These are phyloP conservation scores for Wickerhamomyces chambardii DNA, from an alignment of 805 yeast species.

Conservation along the genomic window DNA sequence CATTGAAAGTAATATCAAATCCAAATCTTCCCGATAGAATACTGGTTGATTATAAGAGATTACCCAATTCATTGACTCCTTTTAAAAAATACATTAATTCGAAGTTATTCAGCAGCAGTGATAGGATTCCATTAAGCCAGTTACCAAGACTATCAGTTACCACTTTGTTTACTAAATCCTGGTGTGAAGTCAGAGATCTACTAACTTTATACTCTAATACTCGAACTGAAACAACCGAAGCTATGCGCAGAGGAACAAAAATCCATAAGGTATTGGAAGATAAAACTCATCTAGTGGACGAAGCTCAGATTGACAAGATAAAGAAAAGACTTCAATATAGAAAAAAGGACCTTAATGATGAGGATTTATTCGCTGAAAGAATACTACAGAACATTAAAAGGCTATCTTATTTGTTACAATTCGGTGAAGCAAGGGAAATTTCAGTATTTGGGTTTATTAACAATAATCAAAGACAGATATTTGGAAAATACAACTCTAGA, in stretches of 20 bases:
- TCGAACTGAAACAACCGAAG: conserved; percentile 22
- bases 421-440: conserved; percentile 55
- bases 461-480: not conserved
- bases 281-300: conserved; percentile 29
- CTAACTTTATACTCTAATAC: conserved; percentile 43
- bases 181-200: conserved; percentile 61
- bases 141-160: conserved; percentile 48
- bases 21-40: not conserved
- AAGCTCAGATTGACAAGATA: conserved; percentile 6
- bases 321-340: conserved; percentile 8
- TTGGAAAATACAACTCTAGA: conserved; percentile 1
- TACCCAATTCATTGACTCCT: not conserved
- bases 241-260: conserved; percentile 36
- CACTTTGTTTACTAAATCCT: conserved; percentile 41
- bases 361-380: conserved; percentile 8
- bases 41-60: not conserved
- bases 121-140: conserved; percentile 1
- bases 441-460: conserved; percentile 27
- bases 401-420: conserved; percentile 28
- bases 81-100: too few species aligned
- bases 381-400: conserved; percentile 26
- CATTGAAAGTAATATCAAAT: too few species aligned
- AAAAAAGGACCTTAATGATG: conserved; percentile 11
- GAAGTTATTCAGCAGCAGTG: not conserved
- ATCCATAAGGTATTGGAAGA: conserved; percentile 41